Evolutionary conservation across 192 early-diverging fungal species (phyloP), one percentile per base, ranked within the genome.

Genomic region (Dissophora globulifera): DNA sequence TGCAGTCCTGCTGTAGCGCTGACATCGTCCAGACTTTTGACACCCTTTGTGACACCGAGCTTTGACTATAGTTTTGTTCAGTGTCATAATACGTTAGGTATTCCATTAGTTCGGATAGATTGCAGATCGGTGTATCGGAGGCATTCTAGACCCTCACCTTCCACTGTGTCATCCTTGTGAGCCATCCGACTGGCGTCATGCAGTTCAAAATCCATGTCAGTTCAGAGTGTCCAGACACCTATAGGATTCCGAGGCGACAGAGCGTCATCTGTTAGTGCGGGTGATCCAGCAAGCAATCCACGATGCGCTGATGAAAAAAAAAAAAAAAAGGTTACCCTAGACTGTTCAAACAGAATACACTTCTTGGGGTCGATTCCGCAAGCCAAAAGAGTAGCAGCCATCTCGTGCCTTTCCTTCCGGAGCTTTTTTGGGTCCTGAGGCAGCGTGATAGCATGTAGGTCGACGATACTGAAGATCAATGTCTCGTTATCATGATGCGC

Each of bases 151-250:
- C 13, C 16, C n/a, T n/a, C 61, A 88, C 86, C 82, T 96, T 95
- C 96, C 96, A 98, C 63, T 98, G 96, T 12, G 96, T 96, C 96
- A 98, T 98, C 7, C 95, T 84, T 25, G 88, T 89, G 4, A 98
- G 75, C 95, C 94, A 95, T 3, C 90, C 89, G 2, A 96, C 86
- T 13, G 94, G 93, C 15, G 94, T 95, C 41, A 92, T 84, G 63
- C 94, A 96, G 66, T 87, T 92, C 41, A 98, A 69, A 11, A 94
- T 83, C 96, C 96, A 98, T 33, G 85, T 69, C 29, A 96, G 82
- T 78, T 95, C 92, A 7, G 94, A 50, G 71, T 98, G 96, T 50
- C 81, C 85, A 5, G 83, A 48, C 4, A 96, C 90, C 47, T 87
- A 66, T 11, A 11, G 17, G 6, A 38, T 9, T 38, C 6, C 7